These are phyloP conservation scores for Pseudonitzschia multiseries DNA, from an alignment of 108 stramenopile genomes.

Conservation along the genomic window DNA sequence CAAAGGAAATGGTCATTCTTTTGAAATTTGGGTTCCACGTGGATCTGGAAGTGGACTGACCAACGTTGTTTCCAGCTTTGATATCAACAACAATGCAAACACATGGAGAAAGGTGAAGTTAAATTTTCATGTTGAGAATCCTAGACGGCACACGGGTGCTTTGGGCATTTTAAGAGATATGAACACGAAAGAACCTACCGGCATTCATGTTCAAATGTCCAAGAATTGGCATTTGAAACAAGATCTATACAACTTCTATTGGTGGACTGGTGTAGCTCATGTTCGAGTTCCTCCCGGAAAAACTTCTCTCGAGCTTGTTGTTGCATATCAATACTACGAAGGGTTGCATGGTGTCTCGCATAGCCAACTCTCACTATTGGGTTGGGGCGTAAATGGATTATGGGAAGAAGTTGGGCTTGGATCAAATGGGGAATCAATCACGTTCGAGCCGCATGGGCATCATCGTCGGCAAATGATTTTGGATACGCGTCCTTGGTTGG, in stretches of 20 bases:
- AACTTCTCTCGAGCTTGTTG: not conserved
- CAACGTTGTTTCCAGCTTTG: not conserved
- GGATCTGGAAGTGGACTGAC: not conserved
- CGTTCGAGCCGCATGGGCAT: conserved; percentile 10
- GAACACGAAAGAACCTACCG: not conserved
- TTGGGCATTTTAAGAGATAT: not conserved
- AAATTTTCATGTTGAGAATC: not conserved
- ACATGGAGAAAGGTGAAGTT: conserved; percentile 13
- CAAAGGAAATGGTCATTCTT: not conserved
- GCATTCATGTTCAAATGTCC: conserved; percentile 11
- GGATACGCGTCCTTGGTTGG: conserved; percentile 6
- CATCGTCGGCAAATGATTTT: conserved; percentile 7
- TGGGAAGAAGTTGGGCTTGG: conserved; percentile 12
- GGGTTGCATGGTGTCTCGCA: conserved; percentile 2
- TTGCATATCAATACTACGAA: conserved; percentile 9
- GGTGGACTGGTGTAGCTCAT: conserved; percentile 7
- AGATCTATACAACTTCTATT: not conserved
- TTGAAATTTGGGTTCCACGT: not conserved
- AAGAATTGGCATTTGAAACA: not conserved
- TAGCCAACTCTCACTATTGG: not conserved
- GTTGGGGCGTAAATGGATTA: conserved; percentile 6
- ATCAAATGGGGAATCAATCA: conserved; percentile 6
- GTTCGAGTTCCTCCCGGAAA: conserved; percentile 6
- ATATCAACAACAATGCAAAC: not conserved
- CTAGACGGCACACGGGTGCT: not conserved